Base-by-base conservation (phyloP, 2,329 filamentous ascomycete genomes). In the Elsinoe arachidis region DNA sequence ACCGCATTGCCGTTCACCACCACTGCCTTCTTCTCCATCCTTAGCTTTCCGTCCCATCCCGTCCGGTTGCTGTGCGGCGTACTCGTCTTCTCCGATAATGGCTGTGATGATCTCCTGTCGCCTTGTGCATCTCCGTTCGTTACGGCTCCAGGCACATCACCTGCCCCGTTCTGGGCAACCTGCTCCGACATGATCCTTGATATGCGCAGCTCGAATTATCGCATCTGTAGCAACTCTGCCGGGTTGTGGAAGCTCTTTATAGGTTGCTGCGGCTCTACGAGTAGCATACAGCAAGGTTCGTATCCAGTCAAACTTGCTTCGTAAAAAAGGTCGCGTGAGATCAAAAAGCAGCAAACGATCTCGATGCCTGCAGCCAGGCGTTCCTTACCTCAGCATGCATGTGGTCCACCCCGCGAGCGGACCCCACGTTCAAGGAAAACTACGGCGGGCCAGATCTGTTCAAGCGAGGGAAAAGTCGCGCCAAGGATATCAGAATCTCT, bases 1-100 rank as follows among this genome's bases (percentile, higher is more conserved):
- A 95, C 72, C 9, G 87, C 88, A 67, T 93, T 89, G 2, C 89
- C 87, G 66, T 95, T 95, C 21, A 80, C 77, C 47, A 95, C 75
- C 33, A 82, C 76, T 1, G 84, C 79, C 67, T 81, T 85, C 65
- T 84, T 84, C 61, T 87, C 84, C 53, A 96, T 74, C 38, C 88
- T 80, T 59, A 92, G 78, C 73, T 92, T 92, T 61, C 88, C 88
- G 70, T 92, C 88, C 88, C 88, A 92, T 60, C 88, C 88, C 7
- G 66, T 65, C 53, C 63, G 64, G 56, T 62, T 64, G 33, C 54
- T 56, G 26, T 56, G 54, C 54, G 54, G 54, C 23, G 54, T 35
- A 41, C 54, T 56, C 2, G 39, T 56, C 54, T 56, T 56, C 21
- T 56, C 54, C 4, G 54, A 56, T 26, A 56, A 19, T 7, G 54